These are phyloP conservation scores for Coffea eugenioides DNA, from an alignment of 257 asterid genomes.

Conservation along the genomic window DNA sequence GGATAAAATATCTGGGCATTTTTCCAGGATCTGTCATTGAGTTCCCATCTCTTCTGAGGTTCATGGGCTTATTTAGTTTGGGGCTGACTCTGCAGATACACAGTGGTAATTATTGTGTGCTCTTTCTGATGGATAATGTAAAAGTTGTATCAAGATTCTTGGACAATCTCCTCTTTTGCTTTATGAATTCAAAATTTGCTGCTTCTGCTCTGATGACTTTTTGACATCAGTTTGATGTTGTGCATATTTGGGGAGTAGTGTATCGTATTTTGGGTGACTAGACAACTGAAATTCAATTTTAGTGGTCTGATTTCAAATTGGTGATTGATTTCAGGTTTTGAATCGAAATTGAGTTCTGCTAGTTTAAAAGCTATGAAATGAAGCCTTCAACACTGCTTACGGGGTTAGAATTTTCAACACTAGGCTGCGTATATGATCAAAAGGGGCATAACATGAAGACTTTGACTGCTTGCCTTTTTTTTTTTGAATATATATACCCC, in stretches of 20 bases:
- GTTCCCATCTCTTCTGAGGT: conserved; percentile 48
- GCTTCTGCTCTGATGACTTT: background rate
- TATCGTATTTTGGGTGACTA: background rate
- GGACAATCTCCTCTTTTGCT: background rate
- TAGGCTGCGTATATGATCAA: too few relatives aligned
- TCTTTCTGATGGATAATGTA: background rate
- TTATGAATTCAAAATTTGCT: background rate
- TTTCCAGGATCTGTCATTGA: conserved; percentile 59
- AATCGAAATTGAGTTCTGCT: background rate
- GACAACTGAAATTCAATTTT: background rate
- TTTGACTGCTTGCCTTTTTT: too few relatives aligned
- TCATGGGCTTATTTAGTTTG: conserved; percentile 9
- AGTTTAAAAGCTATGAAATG: background rate
- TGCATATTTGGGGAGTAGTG: background rate
- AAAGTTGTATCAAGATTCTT: background rate
- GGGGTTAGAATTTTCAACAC: background rate
- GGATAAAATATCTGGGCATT: conserved; percentile 85
- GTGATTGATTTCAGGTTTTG: background rate
- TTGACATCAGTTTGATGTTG: background rate
- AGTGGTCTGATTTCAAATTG: background rate
- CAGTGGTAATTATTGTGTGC: conserved; percentile 16
- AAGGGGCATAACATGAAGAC: too few relatives aligned
- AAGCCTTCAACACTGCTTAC: background rate
- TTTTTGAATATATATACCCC: too few relatives aligned
- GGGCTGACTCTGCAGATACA: conserved; percentile 26